Percentiles rank a stretch among this genome's conserved stretches.
Conservation (phyloP, 305 asterid species). For the Fraxinus albicans region DNA sequence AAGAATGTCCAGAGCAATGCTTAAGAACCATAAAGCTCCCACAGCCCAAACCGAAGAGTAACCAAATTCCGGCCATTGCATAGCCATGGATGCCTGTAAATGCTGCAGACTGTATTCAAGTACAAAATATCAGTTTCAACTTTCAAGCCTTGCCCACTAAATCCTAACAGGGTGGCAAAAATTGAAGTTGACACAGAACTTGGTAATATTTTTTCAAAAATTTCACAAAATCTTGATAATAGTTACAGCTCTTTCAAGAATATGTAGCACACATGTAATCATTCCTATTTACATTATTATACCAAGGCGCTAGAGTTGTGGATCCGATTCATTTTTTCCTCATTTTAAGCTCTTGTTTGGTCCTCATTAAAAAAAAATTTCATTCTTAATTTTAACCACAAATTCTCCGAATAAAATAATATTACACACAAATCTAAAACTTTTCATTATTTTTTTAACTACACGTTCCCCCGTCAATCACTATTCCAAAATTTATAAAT, state of each 20-base stretch:
- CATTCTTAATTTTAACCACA: too few relatives aligned
- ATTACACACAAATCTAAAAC: too few relatives aligned
- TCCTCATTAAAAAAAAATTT: too few relatives aligned
- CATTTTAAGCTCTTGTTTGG: neutral
- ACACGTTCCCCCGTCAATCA: too few relatives aligned
- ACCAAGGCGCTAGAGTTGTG: neutral
- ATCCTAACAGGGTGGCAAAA: neutral
- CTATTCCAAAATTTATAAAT: too few relatives aligned
- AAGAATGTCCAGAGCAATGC: slow-evolving; percentile 24
- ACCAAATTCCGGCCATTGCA: slow-evolving; percentile 52
- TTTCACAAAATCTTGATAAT: neutral
- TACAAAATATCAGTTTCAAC: neutral
- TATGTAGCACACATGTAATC: neutral
- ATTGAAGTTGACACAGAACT: neutral
- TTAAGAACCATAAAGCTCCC: slow-evolving; percentile 35
- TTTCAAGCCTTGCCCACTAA: neutral
- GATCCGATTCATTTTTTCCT: neutral
- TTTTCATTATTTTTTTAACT: too few relatives aligned
- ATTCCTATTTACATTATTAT: too few relatives aligned
- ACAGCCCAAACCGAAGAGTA: slow-evolving; percentile 40
- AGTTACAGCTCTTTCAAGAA: neutral
- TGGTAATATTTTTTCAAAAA: neutral
- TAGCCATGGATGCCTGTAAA: slow-evolving; percentile 54
- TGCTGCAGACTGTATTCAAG: slow-evolving; percentile 41
- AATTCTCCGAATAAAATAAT: too few relatives aligned